Evolutionary conservation across 163 green algal genomes (phyloP), one percentile per base, ranked within the genome.

Genomic region (Scenedesmus sp.): DNA sequence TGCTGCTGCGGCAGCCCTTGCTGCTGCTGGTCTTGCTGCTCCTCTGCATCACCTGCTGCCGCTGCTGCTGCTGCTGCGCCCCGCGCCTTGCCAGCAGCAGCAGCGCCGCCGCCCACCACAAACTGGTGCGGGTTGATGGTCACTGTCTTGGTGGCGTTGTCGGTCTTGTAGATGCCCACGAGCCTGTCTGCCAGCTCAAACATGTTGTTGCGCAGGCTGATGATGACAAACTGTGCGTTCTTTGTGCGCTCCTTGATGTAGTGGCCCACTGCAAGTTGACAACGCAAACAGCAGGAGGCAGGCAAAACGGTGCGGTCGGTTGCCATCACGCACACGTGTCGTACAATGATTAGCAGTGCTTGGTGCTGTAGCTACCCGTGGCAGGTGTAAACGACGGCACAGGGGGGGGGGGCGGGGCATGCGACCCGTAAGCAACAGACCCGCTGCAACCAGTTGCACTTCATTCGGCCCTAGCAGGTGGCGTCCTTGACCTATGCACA

Each of bases 201-300:
- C 98, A 99, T 99, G 96, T 99, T 99, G 96, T 99, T 99, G 89
- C 98, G 96, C 85, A 99, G 94, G 51, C 92, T 97, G 95, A 99
- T 99, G 94, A 99, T 99, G 53, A 99, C 93, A 92, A 99, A 99
- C 95, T 99, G 98, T 1, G 98, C 98, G 91, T 99, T 96, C 78
- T 93, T 92, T 51, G 97, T 99, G 61, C 96, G 93, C 92, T 99
- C 97, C 93, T 99, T 99, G 94, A 99, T 98, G 95, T 99, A 99
- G 91, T 98, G 95, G 2, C 96, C 97, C 83, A 99, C 96, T 90
- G 89, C n/a, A 49, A 81, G 33, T 0, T 99, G 99, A 96, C 99
- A 99, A 88, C 98, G 95, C 85, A 99, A 53, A 10, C 46, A 53
- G 24, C 51, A 61, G 51, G 13, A 61, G 12, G 51, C 51, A 61